These are phyloP conservation scores for Alternaria ethzedia DNA, from an alignment of 2,329 filamentous ascomycete species.

Conservation along the genomic window DNA sequence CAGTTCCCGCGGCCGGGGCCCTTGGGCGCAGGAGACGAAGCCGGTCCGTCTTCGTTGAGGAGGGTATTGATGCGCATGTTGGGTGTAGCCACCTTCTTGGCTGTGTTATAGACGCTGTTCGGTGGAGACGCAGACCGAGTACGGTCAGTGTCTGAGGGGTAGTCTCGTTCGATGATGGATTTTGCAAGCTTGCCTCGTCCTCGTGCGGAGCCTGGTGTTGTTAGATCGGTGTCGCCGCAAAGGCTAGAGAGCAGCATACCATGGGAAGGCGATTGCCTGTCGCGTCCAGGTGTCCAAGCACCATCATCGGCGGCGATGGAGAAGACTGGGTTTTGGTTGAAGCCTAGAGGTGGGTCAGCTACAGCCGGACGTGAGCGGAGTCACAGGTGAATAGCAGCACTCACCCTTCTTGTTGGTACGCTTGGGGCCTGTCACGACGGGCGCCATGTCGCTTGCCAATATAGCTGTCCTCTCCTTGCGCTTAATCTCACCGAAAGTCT, in stretches of 20 bases:
- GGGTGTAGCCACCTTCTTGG: conserved; percentile 43
- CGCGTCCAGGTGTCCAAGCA: conserved; percentile 47
- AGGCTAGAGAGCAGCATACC: conserved; percentile 23
- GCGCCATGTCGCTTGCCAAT: conserved; percentile 75
- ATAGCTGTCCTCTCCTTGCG: conserved; percentile 75
- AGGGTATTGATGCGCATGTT: conserved; percentile 59
- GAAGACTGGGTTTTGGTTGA: conserved; percentile 52
- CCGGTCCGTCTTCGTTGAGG: conserved; percentile 52
- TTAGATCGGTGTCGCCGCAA: neutral
- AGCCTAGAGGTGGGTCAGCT: conserved; percentile 32
- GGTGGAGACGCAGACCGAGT: conserved; percentile 55
- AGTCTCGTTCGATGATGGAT: conserved; percentile 44
- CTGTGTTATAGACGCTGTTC: conserved; percentile 48
- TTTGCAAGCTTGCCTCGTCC: conserved; percentile 45
- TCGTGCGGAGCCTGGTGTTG: conserved; percentile 41
- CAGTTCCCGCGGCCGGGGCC: conserved; percentile 59
- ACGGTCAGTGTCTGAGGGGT: conserved; percentile 54
- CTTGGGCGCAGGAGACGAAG: conserved; percentile 47
- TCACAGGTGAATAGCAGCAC: neutral
- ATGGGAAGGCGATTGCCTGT: conserved; percentile 50
- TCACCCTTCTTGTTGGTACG: conserved; percentile 56
- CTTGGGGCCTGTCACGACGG: conserved; percentile 63
- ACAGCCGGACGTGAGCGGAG: neutral
- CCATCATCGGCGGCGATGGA: conserved; percentile 50
- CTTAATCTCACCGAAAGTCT: conserved; percentile 74